Conservation (phyloP, 257 asterid genomes). For the Fraxinus americana region DNA sequence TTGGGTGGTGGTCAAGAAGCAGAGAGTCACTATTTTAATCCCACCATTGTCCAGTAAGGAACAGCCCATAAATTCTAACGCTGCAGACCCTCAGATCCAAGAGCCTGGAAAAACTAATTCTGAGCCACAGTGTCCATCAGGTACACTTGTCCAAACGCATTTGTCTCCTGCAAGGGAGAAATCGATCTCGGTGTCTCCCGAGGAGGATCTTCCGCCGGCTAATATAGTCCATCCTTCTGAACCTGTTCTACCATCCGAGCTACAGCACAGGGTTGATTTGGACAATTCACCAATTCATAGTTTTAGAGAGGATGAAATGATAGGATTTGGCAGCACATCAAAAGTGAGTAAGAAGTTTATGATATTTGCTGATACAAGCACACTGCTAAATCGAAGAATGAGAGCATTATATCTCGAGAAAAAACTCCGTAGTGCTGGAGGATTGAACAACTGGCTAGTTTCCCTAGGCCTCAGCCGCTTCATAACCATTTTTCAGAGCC, state of each 20-base stretch:
- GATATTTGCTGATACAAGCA: conserved; percentile 39
- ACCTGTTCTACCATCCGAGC: conserved; percentile 32
- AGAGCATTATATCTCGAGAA: conserved; percentile 61
- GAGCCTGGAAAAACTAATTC: conserved; percentile 34
- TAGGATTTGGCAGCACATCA: conserved; percentile 26
- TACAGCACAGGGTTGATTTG: conserved; percentile 31
- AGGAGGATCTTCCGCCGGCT: conserved; percentile 31
- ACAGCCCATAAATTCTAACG: conserved; percentile 31
- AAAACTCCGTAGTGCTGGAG: conserved; percentile 75
- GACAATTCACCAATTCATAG: conserved; percentile 37
- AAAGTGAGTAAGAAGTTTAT: conserved; percentile 36
- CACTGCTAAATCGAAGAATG: conserved; percentile 51
- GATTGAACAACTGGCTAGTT: conserved; percentile 79
- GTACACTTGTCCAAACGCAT: conserved; percentile 28
- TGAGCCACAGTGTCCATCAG: conserved; percentile 29
- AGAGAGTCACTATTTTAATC: conserved; percentile 72
- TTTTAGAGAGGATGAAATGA: conserved; percentile 23
- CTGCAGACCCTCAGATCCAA: conserved; percentile 38
- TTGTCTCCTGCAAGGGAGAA: conserved; percentile 45
- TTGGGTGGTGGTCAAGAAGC: conserved; percentile 85
- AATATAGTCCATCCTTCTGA: conserved; percentile 32
- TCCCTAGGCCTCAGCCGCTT: conserved; percentile 77
- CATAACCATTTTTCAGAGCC: conserved; percentile 56
- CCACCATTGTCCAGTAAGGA: conserved; percentile 63
- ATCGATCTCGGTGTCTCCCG: conserved; percentile 38